These are phyloP conservation scores for Seminavis robusta DNA, from an alignment of 108 stramenopile genomes.

Conservation along the genomic window DNA sequence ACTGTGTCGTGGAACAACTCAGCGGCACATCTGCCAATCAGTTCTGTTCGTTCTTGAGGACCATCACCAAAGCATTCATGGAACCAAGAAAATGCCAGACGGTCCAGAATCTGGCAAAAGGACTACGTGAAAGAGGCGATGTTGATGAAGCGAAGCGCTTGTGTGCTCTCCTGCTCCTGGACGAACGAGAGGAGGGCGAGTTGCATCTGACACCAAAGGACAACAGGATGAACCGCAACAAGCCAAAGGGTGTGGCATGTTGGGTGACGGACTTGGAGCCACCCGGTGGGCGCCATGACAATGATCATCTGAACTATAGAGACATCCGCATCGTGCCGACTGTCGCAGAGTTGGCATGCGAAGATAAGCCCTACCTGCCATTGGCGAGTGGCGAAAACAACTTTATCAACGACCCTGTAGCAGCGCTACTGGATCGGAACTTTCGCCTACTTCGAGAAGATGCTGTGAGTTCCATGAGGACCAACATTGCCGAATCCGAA, in stretches of 20 bases:
- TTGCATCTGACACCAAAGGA: neutral
- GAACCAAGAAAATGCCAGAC: conserved; percentile 27
- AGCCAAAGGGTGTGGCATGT: conserved; percentile 12
- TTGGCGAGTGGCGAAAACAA: conserved; percentile 27
- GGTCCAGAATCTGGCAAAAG: conserved; percentile 22
- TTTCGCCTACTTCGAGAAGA: conserved; percentile 52
- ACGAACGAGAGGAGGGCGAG: conserved; percentile 3
- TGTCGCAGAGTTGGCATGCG: conserved; percentile 26
- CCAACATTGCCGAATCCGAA: conserved; percentile 24
- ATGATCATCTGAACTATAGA: conserved; percentile 42
- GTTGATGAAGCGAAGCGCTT: conserved; percentile 10
- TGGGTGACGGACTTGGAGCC: conserved; percentile 38
- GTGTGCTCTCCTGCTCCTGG: conserved; percentile 27
- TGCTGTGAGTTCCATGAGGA: conserved; percentile 33
- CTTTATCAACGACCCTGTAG: conserved; percentile 23
- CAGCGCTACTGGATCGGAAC: conserved; percentile 33
- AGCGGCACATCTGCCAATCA: conserved; percentile 1
- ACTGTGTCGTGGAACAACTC: conserved; percentile 2
- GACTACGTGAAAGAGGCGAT: conserved; percentile 11
- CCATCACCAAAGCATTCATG: conserved; percentile 14
- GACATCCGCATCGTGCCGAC: conserved; percentile 46
- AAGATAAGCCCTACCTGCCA: conserved; percentile 27
- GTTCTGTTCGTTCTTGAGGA: conserved; percentile 25
- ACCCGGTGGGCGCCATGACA: conserved; percentile 50
- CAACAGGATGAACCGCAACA: neutral